Evolutionary conservation across 1,284 basidiomycete genomes (phyloP).

Genomic region (Ceratobasidium papillatum): DNA sequence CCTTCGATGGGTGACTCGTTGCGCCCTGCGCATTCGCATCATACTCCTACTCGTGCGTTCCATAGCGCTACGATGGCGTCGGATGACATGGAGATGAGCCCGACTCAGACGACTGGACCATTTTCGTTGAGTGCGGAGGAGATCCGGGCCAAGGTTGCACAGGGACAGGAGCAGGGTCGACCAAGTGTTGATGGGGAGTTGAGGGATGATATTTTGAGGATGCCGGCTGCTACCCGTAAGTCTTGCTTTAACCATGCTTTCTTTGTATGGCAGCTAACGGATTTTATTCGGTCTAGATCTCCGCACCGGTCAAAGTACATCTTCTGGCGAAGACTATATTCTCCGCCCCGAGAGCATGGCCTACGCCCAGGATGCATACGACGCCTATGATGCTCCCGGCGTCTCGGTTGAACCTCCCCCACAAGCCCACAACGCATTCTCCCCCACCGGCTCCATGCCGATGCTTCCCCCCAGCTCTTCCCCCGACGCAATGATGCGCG

Average conservation of each 20-base stretch:
- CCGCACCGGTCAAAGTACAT: conserved; percentile 42
- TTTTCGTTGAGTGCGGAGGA: conserved; percentile 71
- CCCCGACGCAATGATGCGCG: conserved; percentile 78
- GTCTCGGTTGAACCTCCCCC: conserved; percentile 47
- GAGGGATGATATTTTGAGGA: conserved; percentile 41
- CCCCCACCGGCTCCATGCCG: conserved; percentile 52
- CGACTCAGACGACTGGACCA: conserved; percentile 74
- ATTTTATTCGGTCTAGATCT: conserved; percentile 31
- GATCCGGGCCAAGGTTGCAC: conserved; percentile 55
- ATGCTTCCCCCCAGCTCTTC: conserved; percentile 60
- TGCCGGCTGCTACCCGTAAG: conserved; percentile 45
- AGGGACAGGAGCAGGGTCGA: conserved; percentile 47
- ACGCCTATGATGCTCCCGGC: conserved; percentile 45
- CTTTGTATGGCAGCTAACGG: conserved; percentile 47
- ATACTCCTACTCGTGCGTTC: conserved; percentile 62
- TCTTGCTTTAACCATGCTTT: not conserved
- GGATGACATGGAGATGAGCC: conserved; percentile 58
- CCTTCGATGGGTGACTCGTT: conserved; percentile 47
- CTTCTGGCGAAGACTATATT: conserved; percentile 50
- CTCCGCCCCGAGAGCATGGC: conserved; percentile 47
- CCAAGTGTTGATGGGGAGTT: conserved; percentile 43
- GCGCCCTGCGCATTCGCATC: conserved; percentile 47
- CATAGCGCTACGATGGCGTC: conserved; percentile 56
- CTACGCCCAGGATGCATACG: conserved; percentile 48
- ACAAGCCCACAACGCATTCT: conserved; percentile 48